Percentiles rank a stretch among this genome's conserved stretches.
Conservation (phyloP, 2,329 filamentous ascomycete species). For the Zarea fungicola region DNA sequence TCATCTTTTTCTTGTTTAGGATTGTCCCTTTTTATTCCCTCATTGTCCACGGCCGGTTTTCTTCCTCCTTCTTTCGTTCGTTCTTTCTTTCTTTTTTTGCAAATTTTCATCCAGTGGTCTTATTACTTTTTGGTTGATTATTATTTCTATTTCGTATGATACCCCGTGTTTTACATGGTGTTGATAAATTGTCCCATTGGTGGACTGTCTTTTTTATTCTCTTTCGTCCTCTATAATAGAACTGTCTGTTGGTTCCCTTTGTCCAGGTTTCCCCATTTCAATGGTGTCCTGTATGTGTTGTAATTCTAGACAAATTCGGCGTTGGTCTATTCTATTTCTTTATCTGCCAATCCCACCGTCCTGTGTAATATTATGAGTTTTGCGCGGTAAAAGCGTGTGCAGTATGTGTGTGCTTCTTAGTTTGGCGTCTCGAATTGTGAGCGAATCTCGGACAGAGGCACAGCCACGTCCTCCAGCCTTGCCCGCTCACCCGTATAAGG, state of each 20-base stretch:
- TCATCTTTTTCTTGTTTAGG: not conserved
- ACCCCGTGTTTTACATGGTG: conserved; percentile 17
- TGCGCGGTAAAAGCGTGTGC: no score
- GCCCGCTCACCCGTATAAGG: conserved; percentile 29
- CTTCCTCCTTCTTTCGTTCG: not conserved
- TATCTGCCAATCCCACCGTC: not conserved
- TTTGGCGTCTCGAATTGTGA: conserved; percentile 24
- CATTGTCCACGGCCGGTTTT: no score
- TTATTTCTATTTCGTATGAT: conserved; percentile 20
- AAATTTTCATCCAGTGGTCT: conserved; percentile 9
- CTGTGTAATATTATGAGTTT: no score
- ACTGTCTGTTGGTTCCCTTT: no score
- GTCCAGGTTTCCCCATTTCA: no score
- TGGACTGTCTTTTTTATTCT: not conserved
- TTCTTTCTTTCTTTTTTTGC: not conserved
- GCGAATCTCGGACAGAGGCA: conserved; percentile 37
- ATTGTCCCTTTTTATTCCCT: not conserved
- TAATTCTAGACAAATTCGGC: no score
- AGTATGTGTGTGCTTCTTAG: no score
- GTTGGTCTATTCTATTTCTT: no score
- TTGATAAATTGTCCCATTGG: conserved; percentile 14
- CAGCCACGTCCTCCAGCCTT: conserved; percentile 36
- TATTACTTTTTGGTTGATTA: no score
- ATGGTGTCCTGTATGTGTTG: no score
- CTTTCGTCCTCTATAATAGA: not conserved